phyloP scores from a whole-genome alignment of 31 red algal species.

The Pterothamnion heteromorphum region DNA sequence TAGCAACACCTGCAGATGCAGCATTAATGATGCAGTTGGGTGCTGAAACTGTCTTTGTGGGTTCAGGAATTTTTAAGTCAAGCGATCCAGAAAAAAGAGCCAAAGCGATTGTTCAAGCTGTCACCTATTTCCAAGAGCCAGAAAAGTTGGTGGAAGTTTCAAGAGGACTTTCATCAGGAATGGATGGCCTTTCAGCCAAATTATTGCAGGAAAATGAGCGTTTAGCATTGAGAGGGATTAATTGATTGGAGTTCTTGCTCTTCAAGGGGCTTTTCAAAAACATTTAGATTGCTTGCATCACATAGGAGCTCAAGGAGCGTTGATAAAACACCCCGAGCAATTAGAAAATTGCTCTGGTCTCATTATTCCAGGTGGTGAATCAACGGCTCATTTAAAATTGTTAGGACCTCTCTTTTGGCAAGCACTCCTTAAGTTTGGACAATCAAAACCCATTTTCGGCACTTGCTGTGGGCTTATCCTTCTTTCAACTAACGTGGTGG shows the following conservation, averaged over 20 bases:
- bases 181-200: no score
- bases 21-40: slow-evolving; percentile 99
- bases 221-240: no score
- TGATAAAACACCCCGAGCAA: no score
- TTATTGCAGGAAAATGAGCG: no score
- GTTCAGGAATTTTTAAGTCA: slow-evolving; percentile 96
- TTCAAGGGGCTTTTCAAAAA: slow-evolving; percentile 99
- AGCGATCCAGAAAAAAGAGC: slow-evolving; percentile 79
- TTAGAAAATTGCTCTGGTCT: no score
- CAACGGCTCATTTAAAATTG: slow-evolving; percentile 85
- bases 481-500: slow-evolving; percentile 61
- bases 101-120: slow-evolving; percentile 95
- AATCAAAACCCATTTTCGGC: slow-evolving; percentile 80
- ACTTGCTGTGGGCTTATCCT: slow-evolving; percentile 96
- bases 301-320: no score
- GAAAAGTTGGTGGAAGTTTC: slow-evolving; percentile 72
- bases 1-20: slow-evolving; percentile 95
- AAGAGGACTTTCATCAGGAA: slow-evolving; percentile 74
- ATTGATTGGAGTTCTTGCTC: slow-evolving; percentile 89
- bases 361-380: slow-evolving; percentile 91
- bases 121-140: slow-evolving; percentile 84
- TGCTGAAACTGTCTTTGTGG: slow-evolving; percentile 97
- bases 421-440: slow-evolving; percentile 9
- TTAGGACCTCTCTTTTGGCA: slow-evolving; percentile 63
- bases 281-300: no score